These are phyloP conservation scores for Physcomitrellopsis africana DNA, from an alignment of 225 moss, liverwort and hornwort species.

Conservation along the genomic window DNA sequence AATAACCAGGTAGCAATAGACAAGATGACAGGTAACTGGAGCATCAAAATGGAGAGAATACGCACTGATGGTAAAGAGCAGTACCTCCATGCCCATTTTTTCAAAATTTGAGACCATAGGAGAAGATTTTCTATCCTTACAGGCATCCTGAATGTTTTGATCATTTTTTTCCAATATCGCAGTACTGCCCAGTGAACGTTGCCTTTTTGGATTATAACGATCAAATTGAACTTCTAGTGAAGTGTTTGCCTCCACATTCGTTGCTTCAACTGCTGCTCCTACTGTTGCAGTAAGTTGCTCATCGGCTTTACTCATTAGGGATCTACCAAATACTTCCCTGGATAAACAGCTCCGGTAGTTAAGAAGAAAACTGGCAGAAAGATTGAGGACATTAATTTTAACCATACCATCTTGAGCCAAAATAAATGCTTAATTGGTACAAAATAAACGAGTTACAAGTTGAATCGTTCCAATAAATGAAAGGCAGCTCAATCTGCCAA, in stretches of 20 bases:
- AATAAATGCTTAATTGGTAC: neutral
- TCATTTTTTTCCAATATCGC: neutral
- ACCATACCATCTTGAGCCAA: neutral
- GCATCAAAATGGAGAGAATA: conserved; percentile 6
- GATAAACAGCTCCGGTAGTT: neutral
- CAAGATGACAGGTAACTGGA: conserved; percentile 14
- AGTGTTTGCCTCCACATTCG: conserved; percentile 40
- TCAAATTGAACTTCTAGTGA: conserved; percentile 23
- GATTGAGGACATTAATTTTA: neutral
- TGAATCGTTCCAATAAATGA: neutral
- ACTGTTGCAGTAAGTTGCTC: conserved; percentile 52
- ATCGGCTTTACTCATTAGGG: conserved; percentile 40
- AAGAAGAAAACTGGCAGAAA: neutral
- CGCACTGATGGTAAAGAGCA: neutral
- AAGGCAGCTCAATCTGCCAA: neutral
- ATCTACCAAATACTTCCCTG: conserved; percentile 52
- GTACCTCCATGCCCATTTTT: conserved; percentile 24
- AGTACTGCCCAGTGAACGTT: conserved; percentile 27
- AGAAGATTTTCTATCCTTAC: conserved; percentile 13
- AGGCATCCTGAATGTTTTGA: neutral
- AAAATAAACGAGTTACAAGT: neutral
- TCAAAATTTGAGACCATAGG: neutral
- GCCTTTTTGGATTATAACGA: conserved; percentile 55
- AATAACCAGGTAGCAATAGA: conserved; percentile 5
- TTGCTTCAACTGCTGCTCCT: conserved; percentile 62